Conservation (phyloP, 306 rosid species). For the Vachellia pachyceras region DNA sequence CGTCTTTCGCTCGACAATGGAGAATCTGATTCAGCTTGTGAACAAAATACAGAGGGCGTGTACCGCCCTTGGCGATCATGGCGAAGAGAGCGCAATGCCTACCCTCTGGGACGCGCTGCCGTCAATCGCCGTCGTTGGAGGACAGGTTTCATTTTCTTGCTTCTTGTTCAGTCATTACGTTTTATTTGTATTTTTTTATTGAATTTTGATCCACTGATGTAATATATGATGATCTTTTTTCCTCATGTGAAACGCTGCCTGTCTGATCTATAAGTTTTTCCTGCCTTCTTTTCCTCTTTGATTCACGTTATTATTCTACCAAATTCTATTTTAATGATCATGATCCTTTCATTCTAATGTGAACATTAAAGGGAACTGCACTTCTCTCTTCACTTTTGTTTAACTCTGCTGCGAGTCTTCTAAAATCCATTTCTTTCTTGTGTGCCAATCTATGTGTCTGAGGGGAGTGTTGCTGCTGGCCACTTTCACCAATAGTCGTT, state of each 20-base stretch:
- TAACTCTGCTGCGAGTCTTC: not conserved
- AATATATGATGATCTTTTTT: not conserved
- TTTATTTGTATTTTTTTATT: not conserved
- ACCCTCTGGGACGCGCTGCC: slow-evolving; percentile 99
- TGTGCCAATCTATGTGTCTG: not conserved
- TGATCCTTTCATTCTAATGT: not conserved
- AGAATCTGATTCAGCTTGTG: slow-evolving; percentile 86
- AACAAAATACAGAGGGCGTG: slow-evolving; percentile 98
- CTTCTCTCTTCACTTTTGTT: not conserved
- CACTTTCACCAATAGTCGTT: not conserved
- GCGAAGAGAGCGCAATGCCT: slow-evolving; percentile 89
- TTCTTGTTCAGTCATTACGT: slow-evolving; percentile 5
- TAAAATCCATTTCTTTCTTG: not conserved
- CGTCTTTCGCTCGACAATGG: slow-evolving; percentile 56
- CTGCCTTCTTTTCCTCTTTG: not conserved
- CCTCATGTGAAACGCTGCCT: not conserved
- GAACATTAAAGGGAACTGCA: not conserved
- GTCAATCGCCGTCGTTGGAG: slow-evolving; percentile 98
- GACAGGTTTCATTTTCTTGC: slow-evolving; percentile 68
- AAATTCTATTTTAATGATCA: not conserved
- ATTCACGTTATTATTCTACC: not conserved
- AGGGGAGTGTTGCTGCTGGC: not conserved
- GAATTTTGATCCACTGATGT: not conserved
- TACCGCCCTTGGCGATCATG: slow-evolving; percentile 97
- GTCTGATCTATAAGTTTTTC: not conserved